Base-by-base conservation (phyloP, 2,329 filamentous ascomycete species). In the Aspergillus sp. region DNA sequence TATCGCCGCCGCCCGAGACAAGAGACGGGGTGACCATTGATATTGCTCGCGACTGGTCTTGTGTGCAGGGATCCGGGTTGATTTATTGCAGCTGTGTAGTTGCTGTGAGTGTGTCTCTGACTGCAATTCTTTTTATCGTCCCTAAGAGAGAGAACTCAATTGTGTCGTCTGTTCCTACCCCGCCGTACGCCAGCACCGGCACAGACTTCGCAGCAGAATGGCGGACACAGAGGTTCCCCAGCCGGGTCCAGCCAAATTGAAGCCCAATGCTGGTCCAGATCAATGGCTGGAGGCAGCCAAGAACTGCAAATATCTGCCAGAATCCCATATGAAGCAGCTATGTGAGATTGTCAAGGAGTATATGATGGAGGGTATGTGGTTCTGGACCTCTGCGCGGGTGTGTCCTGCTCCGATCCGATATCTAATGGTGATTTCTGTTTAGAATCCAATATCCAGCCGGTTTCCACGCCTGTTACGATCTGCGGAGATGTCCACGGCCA, bases 381-480 rank as follows among this genome's bases (percentile, higher is more conserved):
- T 36, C 8, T 39, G 19, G 19, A 19, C 19, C 19, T 19, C 19
- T 19, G 19, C 19, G 19, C 19, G 19, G 19, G 19, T 19, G 19
- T 19, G 19, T 19, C 19, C 19, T 19, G 19, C 19, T 19, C 19
- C 19, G 19, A 19, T 19, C 19, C 19, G 19, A 2, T 19, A 7
- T 4, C 29, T 40, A 34, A 45, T 32, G 19, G 39, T 47, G 43
- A 47, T 33, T 34, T 34, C 33, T 4, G 19, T 8, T 7, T 57
- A 94, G 93, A 98, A 73, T 96, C 90, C 55, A 98, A 98, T 67
- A 97, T 98, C 49, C 93, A 97, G 67, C 93, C 93, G n/a, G 91
- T 98, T 19, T 82, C 86, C 45, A 95, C 93, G 0, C 93, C 93
- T 5, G 93, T 98, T 52, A 98, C 93, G 4, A 86, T 98, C 53